Percentiles rank a stretch among this genome's conserved stretches.
Conservation (phyloP, 2,329 filamentous ascomycete genomes). For the Acarospora socialis region DNA sequence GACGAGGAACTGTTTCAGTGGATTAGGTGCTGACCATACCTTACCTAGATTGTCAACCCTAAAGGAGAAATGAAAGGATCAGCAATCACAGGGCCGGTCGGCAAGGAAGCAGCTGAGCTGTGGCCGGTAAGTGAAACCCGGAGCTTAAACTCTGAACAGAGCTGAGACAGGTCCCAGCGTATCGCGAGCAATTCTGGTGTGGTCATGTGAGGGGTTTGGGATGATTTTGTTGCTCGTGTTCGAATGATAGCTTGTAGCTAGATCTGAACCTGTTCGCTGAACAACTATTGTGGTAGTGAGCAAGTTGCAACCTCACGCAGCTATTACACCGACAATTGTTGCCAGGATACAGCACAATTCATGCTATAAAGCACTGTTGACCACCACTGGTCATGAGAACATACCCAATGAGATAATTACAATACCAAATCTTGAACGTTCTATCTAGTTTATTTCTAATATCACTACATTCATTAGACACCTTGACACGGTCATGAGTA, state of each 20-base stretch:
- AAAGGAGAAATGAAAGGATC: slow-evolving; percentile 99
- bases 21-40: slow-evolving; percentile 11
- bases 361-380: too few species aligned
- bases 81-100: slow-evolving; percentile 96
- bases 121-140: slow-evolving; percentile 67
- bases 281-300: too few species aligned
- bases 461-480: too few species aligned
- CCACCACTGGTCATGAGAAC: too few species aligned
- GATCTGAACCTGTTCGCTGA: too few species aligned
- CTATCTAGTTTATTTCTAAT: too few species aligned
- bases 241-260: too few species aligned
- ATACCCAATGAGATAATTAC: slow-evolving; percentile 5
- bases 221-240: too few species aligned
- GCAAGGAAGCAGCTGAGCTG: slow-evolving; percentile 98
- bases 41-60: slow-evolving; percentile 84
- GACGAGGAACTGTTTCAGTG: neutral
- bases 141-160: slow-evolving; percentile 6
- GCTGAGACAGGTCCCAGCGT: slow-evolving; percentile 48
- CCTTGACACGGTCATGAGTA: too few species aligned
- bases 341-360: too few species aligned
- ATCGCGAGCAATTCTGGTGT: slow-evolving; percentile 99
- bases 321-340: too few species aligned
- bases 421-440: neutral
- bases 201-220: slow-evolving; percentile 99
- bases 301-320: too few species aligned